Evolutionary conservation across 1,284 basidiomycete species (phyloP), one percentile per base, ranked within the genome.

Genomic region (Trichosporon inkin): DNA sequence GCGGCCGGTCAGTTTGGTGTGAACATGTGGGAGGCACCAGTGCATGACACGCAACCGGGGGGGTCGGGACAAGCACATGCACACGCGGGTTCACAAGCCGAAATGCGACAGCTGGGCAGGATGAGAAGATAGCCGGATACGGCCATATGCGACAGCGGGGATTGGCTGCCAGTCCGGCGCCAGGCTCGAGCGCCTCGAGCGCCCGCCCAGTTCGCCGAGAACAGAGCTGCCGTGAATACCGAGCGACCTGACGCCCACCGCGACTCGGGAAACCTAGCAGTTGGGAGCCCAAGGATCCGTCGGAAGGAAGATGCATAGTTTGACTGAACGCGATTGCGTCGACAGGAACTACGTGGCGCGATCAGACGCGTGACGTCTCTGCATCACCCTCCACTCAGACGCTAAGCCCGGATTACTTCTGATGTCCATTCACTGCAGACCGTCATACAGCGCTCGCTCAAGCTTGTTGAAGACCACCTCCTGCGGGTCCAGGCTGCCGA

Each of bases 391-490:
- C 7, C 17, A 44, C 17, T 44, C 22, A 4, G 36, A 38, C 4
- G 6, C 36, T 14, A 38, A 38, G 4, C 36, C 11, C 36, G 3
- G 4, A 38, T 53, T 10, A 19, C 34, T 11, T 11, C 4, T 32
- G 28, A 8, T 32, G 8, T 32, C 28, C 28, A 7, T 7, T 34
- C 44, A 58, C 55, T 64, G 41, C 62, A 72, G 56, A 32, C 60
- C 53, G 35, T 69, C 65, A 53, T 75, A 75, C 34, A 75, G 37
- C 2, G 62, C 55, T 41, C 66, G 57, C 61, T 75, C 72, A 51
- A 64, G 72, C 36, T 62, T 59, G 35, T 68, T 65, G 63, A 69
- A 75, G 11, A 67, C 61, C 37, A 37, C 16, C 22, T 62, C 60
- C 28, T 55, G 57, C 32, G 35, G 22, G 34, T 62, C 59, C 0